A percentile compares a stretch with the other conserved stretches of the same genome.
phyloP scores from a whole-genome alignment of 1,284 basidiomycete genomes.

The Apiotrichum gracile region DNA sequence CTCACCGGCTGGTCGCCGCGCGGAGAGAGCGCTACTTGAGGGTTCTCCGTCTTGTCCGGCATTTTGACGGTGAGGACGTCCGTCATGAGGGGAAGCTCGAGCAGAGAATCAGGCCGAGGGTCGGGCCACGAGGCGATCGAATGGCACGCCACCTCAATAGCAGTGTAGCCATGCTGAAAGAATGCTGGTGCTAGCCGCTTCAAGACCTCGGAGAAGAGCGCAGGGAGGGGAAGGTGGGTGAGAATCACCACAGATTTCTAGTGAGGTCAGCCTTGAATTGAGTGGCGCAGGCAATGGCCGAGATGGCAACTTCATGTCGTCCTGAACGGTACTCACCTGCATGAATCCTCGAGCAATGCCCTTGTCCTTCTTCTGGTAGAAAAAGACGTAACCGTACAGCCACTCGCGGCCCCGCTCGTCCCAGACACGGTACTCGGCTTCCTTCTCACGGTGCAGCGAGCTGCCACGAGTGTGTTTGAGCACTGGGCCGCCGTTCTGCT shows the following conservation, averaged over 20 bases:
- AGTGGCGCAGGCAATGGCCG: too few relatives aligned
- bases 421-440: constrained; percentile 43
- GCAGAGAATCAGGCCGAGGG: constrained; percentile 56
- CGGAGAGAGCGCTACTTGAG: constrained; percentile 51
- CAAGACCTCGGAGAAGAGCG: constrained; percentile 68
- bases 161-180: constrained; percentile 65
- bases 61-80: constrained; percentile 65
- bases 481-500: constrained; percentile 2
- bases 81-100: constrained; percentile 76
- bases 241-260: constrained; percentile 81
- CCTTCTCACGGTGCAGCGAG: constrained; percentile 26
- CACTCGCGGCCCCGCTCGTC: constrained; percentile 43
- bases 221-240: constrained; percentile 74
- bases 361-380: constrained; percentile 65
- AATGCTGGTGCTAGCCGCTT: constrained; percentile 70
- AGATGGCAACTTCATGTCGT: too few relatives aligned
- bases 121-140: constrained; percentile 77
- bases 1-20: background rate
- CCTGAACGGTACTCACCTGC: constrained; percentile 58
- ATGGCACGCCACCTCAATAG: constrained; percentile 78
- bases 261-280: background rate
- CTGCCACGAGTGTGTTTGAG: background rate
- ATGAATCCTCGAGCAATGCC: constrained; percentile 74
- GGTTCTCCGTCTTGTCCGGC: constrained; percentile 63
- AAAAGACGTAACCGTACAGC: constrained; percentile 77